phyloP scores from a whole-genome alignment of 148 eudicot species.

The Vaccinium vitisidaea region DNA sequence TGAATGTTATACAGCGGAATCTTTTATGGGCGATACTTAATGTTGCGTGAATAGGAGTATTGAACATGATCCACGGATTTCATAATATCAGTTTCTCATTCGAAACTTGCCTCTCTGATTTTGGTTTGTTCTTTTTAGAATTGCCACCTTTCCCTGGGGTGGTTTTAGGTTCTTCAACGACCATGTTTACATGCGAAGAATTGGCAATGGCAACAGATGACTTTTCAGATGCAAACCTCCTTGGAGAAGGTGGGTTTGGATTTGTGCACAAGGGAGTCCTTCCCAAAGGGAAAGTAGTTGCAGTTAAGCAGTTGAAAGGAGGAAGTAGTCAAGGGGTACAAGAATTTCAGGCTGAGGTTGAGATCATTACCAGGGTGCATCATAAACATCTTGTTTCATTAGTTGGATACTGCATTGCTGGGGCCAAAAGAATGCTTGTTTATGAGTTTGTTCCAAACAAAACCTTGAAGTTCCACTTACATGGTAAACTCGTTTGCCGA shows the following conservation, averaged over 20 bases:
- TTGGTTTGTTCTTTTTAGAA: too few relatives aligned
- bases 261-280: conserved; percentile 85
- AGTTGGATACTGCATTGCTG: conserved; percentile 92
- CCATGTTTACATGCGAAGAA: conserved; percentile 78
- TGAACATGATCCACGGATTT: too few relatives aligned
- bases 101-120: too few relatives aligned
- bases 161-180: conserved; percentile 31
- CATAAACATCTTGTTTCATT: conserved; percentile 95
- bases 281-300: conserved; percentile 89
- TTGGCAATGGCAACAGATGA: conserved; percentile 81
- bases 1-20: too few relatives aligned
- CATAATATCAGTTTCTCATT: too few relatives aligned
- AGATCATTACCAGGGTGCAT: conserved; percentile 91
- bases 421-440: conserved; percentile 21
- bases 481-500: conserved; percentile 43
- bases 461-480: conserved; percentile 82
- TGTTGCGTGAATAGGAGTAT: too few relatives aligned
- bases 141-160: too few relatives aligned
- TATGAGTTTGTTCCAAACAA: conserved; percentile 88
- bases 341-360: conserved; percentile 91
- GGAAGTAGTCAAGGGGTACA: conserved; percentile 97
- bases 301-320: conserved; percentile 80
- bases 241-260: conserved; percentile 97
- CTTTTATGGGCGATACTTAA: too few relatives aligned
- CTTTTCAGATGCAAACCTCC: conserved; percentile 74